phyloP scores from a whole-genome alignment of 805 yeast genomes.

The Wickerhamiella brachini region DNA sequence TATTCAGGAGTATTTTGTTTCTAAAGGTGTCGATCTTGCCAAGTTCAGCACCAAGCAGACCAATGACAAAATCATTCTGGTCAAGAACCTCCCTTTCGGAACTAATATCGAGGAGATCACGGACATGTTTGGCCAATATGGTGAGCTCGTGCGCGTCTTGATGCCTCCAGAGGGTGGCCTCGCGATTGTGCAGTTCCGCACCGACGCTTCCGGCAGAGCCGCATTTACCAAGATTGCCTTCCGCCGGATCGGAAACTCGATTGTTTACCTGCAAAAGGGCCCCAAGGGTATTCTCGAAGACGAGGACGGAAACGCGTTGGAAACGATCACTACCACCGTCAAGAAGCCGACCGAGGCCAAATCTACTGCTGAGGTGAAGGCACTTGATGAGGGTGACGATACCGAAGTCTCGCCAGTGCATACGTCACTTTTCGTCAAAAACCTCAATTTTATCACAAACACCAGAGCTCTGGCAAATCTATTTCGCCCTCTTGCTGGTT shows the following conservation, averaged over 20 bases:
- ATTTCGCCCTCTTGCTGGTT: constrained; percentile 66
- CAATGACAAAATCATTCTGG: constrained; percentile 68
- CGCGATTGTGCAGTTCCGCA: constrained; percentile 82
- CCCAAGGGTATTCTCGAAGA: constrained; percentile 63
- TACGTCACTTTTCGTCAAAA: constrained; percentile 80
- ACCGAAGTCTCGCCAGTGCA: constrained; percentile 50
- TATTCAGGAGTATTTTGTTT: constrained; percentile 76
- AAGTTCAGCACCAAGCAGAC: constrained; percentile 52
- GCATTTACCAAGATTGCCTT: constrained; percentile 83
- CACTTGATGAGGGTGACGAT: constrained; percentile 19
- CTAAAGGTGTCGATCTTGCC: constrained; percentile 70
- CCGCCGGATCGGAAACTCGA: constrained; percentile 75
- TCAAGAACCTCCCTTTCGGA: constrained; percentile 84
- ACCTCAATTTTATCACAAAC: constrained; percentile 75
- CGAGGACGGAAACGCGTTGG: constrained; percentile 34
- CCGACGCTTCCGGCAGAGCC: constrained; percentile 67
- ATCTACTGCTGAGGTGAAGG: constrained; percentile 15
- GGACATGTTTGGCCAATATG: constrained; percentile 67
- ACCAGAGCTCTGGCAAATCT: constrained; percentile 38
- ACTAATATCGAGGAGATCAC: constrained; percentile 70
- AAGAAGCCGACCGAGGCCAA: constrained; percentile 4
- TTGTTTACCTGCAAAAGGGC: constrained; percentile 85
- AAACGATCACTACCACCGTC: constrained; percentile 13
- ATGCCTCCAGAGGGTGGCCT: constrained; percentile 97
- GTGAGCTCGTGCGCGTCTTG: constrained; percentile 62